Base-by-base conservation (phyloP, 2,329 filamentous ascomycete genomes). In the Cytospora paraplurivora region DNA sequence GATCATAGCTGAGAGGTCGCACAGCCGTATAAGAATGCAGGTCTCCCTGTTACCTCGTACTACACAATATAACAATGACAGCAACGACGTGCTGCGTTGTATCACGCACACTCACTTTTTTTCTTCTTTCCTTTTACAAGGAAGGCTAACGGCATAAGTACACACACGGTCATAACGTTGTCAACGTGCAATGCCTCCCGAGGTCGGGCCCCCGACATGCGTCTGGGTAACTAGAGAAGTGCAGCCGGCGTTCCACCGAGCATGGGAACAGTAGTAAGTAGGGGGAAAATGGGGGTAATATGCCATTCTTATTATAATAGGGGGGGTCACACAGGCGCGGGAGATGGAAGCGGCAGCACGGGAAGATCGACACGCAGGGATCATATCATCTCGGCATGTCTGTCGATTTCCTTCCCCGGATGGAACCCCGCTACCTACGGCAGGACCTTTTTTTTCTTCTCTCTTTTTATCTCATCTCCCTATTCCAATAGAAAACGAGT, bases 221-320 rank as follows among this genome's bases (percentile, higher is more conserved):
- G 44, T 55, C 38, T 61, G 38, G 51, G 35, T 54, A 55, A 52
- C 47, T 38, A 33, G 21, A 47, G 59, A 61, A 27, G 35, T 55
- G 44, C 62, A 61, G 62, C 62, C 44, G 57, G 57, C 27, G 62
- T 56, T 35, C 19, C 57, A 64, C 57, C 3, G 35, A 53, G 35
- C 49, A 37, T 35, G 49, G 35, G 21, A 53, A 59, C 51, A 59
- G 27, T 13, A 44, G 13, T 27, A 27, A 27, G 7, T 35, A 37
- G 56, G 15, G 56, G 37, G 17, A 58, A 32, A 8, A 32, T 12
- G 5, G 27, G 27, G 27, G 27, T 27, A 27, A 27, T 27, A 27
- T 27, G 27, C 27, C 27, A 27, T 27, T 27, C 27, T 27, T 27
- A 27, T 27, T 27, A 27, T 27, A 27, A 27, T 27, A 27, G 15